These are phyloP conservation scores for Lactarius hengduanensis DNA, from an alignment of 768 basidiomycete species.

Conservation along the genomic window DNA sequence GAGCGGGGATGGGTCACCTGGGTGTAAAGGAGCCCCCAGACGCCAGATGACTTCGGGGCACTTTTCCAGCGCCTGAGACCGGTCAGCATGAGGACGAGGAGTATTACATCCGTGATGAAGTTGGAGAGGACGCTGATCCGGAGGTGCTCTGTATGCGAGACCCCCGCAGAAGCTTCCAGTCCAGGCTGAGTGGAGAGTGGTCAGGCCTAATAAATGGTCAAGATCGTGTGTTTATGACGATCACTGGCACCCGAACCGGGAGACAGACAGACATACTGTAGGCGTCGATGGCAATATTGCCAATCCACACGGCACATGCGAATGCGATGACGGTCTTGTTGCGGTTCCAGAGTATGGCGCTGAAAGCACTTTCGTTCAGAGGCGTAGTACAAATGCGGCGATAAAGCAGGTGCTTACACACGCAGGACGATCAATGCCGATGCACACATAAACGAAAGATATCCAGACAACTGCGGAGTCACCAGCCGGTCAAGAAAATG, in stretches of 20 bases:
- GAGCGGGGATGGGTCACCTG: conserved; percentile 10
- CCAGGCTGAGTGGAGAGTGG: conserved; percentile 4
- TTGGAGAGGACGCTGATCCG: conserved; percentile 11
- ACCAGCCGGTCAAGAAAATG: background rate
- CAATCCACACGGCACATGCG: conserved; percentile 4
- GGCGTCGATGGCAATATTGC: background rate
- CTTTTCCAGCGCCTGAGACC: conserved; percentile 21
- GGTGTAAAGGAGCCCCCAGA: conserved; percentile 17
- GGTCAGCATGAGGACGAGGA: conserved; percentile 19
- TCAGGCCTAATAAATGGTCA: conserved; percentile 6
- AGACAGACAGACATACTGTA: conserved; percentile 4
- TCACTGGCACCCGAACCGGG: background rate
- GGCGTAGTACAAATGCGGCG: background rate
- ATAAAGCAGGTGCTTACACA: conserved; percentile 8
- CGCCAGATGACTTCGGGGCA: background rate
- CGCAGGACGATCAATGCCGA: conserved; percentile 23
- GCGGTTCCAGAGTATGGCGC: conserved; percentile 15
- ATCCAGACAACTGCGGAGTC: conserved; percentile 7
- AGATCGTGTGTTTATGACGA: background rate
- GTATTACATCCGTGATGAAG: conserved; percentile 14
- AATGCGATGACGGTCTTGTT: conserved; percentile 1
- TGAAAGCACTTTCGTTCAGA: background rate
- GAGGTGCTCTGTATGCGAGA: background rate
- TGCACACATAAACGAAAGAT: conserved; percentile 19
- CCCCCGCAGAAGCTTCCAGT: background rate